Percentiles rank a stretch among this genome's conserved stretches.
Conservation (phyloP, 2,329 filamentous ascomycete genomes). For the Chrysosporium keratinophilum region DNA sequence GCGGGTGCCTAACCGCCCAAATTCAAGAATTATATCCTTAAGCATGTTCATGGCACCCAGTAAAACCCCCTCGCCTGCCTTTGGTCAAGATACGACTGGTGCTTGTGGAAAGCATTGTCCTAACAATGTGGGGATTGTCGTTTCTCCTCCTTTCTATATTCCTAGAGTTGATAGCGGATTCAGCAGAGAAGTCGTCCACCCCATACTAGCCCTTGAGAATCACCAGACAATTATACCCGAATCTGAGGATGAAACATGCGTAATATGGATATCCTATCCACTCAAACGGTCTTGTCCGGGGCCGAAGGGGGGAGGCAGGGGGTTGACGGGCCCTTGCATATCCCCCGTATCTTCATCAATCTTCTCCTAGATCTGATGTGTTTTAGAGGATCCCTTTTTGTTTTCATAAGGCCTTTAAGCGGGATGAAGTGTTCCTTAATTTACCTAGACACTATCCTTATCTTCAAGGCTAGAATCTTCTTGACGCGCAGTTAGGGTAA, state of each 20-base stretch:
- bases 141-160: background rate
- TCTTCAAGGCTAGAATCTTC: background rate
- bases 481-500: background rate
- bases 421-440: background rate
- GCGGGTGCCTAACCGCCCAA: background rate
- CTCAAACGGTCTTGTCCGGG: background rate
- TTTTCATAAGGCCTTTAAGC: background rate
- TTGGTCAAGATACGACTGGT: background rate
- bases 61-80: too few relatives aligned
- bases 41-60: background rate
- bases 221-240: background rate
- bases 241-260: background rate
- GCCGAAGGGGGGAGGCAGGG: background rate
- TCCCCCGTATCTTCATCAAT: background rate
- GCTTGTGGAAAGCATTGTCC: background rate
- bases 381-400: background rate
- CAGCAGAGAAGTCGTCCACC: too few relatives aligned
- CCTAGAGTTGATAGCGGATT: background rate
- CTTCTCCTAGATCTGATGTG: background rate
- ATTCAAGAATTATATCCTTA: background rate
- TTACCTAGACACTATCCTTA: background rate
- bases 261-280: background rate
- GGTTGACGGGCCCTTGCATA: conserved; percentile 1
- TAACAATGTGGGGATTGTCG: background rate
- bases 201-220: too few relatives aligned